A percentile compares a stretch with the other conserved stretches of the same genome.
Evolutionary conservation across 148 eudicot species (phyloP).

Genomic region (Linanthus parryae): DNA sequence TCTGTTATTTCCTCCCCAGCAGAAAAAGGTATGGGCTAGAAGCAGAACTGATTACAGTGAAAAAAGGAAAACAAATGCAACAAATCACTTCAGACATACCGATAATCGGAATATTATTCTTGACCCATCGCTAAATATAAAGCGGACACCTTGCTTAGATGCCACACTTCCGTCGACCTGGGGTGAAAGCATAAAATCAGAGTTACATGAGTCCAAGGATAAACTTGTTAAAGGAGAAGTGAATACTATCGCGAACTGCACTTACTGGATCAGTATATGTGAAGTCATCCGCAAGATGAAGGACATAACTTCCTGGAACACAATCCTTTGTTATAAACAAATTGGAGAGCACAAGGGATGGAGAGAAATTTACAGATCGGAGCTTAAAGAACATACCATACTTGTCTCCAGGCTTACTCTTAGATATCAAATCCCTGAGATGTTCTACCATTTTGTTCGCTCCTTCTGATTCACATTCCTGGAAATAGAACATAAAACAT

Average conservation of each 20-base stretch:
- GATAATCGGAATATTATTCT: slow-evolving; percentile 87
- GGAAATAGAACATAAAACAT: slow-evolving; percentile 6
- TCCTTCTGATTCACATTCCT: slow-evolving; percentile 99
- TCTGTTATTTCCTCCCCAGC: background rate
- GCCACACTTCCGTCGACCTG: slow-evolving; percentile 95
- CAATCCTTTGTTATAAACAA: slow-evolving; percentile 11
- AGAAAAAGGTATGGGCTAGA: background rate
- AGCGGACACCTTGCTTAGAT: slow-evolving; percentile 91
- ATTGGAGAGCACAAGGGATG: background rate
- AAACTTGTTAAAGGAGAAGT: background rate
- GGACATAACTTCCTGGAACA: slow-evolving; percentile 61
- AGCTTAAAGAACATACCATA: slow-evolving; percentile 42
- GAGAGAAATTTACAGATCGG: background rate
- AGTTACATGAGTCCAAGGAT: background rate
- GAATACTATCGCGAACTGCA: background rate
- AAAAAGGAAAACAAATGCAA: background rate
- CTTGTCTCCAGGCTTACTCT: slow-evolving; percentile 72
- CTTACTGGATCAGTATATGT: slow-evolving; percentile 90
- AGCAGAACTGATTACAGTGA: too few relatives aligned
- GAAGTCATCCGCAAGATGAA: slow-evolving; percentile 90
- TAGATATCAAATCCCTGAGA: slow-evolving; percentile 73
- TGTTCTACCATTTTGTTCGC: slow-evolving; percentile 88
- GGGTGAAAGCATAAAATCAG: background rate
- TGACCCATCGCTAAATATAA: slow-evolving; percentile 93
- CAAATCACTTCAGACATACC: slow-evolving; percentile 27